Conservation (phyloP, 164 flowering plant genomes). For the Buxus sempervirens region DNA sequence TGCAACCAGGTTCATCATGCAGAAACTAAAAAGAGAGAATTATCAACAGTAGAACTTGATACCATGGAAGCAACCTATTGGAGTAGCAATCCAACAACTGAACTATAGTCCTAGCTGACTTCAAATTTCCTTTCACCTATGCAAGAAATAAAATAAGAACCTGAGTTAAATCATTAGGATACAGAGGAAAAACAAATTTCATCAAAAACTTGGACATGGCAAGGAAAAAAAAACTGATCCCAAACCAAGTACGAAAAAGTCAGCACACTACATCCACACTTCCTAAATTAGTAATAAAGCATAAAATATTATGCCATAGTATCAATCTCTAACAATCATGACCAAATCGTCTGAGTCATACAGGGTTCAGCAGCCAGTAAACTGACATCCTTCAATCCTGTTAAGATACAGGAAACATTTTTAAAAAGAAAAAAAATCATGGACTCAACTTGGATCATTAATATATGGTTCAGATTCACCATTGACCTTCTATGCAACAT, state of each 20-base stretch:
- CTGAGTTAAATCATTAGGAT: not conserved
- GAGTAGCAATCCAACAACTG: conserved; percentile 63
- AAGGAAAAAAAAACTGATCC: not conserved
- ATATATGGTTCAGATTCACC: too few relatives aligned
- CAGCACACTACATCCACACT: not conserved
- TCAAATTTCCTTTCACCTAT: conserved; percentile 53
- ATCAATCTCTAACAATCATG: too few relatives aligned
- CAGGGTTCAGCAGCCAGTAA: too few relatives aligned
- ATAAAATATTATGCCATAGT: too few relatives aligned
- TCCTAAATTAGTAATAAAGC: not conserved
- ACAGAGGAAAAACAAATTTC: not conserved
- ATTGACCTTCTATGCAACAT: too few relatives aligned
- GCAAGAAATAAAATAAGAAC: conserved; percentile 9
- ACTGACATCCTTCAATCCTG: too few relatives aligned
- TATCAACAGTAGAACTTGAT: conserved; percentile 16
- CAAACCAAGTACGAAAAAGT: not conserved
- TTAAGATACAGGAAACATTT: too few relatives aligned
- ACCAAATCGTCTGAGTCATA: too few relatives aligned
- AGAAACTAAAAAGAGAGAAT: not conserved
- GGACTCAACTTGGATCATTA: too few relatives aligned
- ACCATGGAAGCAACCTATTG: conserved; percentile 71
- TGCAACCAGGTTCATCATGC: not conserved
- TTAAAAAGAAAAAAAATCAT: too few relatives aligned
- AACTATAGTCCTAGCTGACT: conserved; percentile 29
- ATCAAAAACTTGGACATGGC: not conserved